Base-by-base conservation (phyloP, 495 filamentous ascomycete species). In the Xylaria nigripes region DNA sequence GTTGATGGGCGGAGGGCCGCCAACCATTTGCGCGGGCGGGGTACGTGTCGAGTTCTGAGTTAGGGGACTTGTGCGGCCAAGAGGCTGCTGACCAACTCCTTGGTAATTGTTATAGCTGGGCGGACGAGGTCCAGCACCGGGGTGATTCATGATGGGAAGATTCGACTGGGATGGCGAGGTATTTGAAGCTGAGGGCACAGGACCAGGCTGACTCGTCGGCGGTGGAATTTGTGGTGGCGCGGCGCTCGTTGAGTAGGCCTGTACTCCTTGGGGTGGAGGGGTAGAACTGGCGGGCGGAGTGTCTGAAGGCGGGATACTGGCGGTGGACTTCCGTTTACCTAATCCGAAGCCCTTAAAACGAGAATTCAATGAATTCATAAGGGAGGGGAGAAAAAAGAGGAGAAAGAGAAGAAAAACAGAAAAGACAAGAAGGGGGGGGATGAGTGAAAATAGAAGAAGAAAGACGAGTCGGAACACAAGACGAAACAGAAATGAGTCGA, bases 1-100 rank as follows among this genome's bases (percentile, higher is more conserved):
- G 63, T 87, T 87, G 65, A 89, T 81, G 52, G 86, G 80, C 52
- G 84, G 82, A 56, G 85, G 85, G 51, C 86, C 84, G 61, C 85
- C 84, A 60, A 78, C 73, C 69, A 86, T 79, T 66, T 84, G 80
- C 43, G 81, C 74, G 23, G 77, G 77, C 52, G 78, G 75, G 56
- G 76, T 77, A 43, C 75, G 73, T 40, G 69, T 56, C 46, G 64
- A 74, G 51, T 69, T 70, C 61, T 70, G 78, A 12, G 61, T 71
- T 64, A 73, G 61, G 48, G 73, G 75, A 55, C 70, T 76, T 61
- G 68, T 77, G 62, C 73, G 67, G 60, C 76, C 63, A 70, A 82
- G 45, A 70, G 80, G 61, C 50, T 65, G 63, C 48, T 71, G 78
- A 48, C 81, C 80, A 54, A 72, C 68, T 36, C 6, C 32, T 56